Percentiles rank a stretch among this genome's conserved stretches.
phyloP scores from a whole-genome alignment of 768 basidiomycete genomes.

The Psilocybe subaeruginosa region DNA sequence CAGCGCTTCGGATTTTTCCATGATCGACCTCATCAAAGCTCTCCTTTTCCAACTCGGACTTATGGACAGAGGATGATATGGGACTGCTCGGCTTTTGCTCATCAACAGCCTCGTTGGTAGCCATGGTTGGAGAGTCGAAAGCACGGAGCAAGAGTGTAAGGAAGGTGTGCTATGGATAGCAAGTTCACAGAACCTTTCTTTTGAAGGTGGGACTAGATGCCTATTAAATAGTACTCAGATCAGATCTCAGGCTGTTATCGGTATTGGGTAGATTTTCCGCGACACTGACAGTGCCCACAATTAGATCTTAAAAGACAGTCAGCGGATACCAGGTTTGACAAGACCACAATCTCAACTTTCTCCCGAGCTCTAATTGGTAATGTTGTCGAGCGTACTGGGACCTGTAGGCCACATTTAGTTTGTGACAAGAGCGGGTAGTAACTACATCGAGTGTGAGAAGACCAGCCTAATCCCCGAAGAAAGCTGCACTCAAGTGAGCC shows the following conservation, averaged over 20 bases:
- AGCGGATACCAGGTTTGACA: background rate
- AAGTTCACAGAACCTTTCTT: background rate
- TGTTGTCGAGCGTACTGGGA: background rate
- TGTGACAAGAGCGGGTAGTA: background rate
- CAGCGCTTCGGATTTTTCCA: conserved; percentile 20
- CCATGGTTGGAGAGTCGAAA: background rate
- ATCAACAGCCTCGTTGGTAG: background rate
- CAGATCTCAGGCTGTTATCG: background rate
- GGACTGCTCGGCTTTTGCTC: conserved; percentile 1
- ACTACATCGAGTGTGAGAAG: background rate
- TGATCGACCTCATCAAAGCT: conserved; percentile 4
- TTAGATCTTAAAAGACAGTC: background rate
- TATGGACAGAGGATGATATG: conserved; percentile 9
- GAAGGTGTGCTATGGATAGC: background rate
- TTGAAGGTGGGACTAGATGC: background rate
- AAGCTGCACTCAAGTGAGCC: too few species aligned
- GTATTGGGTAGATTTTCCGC: background rate
- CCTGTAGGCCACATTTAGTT: background rate
- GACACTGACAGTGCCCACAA: background rate
- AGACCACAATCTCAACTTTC: background rate
- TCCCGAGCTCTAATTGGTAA: background rate
- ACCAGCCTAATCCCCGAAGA: too few species aligned
- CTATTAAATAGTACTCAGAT: background rate
- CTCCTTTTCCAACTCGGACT: conserved; percentile 15
- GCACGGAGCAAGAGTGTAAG: background rate